Evolutionary conservation across 2,329 filamentous ascomycete genomes (phyloP).

Genomic region (Ambrosiella beaveri): DNA sequence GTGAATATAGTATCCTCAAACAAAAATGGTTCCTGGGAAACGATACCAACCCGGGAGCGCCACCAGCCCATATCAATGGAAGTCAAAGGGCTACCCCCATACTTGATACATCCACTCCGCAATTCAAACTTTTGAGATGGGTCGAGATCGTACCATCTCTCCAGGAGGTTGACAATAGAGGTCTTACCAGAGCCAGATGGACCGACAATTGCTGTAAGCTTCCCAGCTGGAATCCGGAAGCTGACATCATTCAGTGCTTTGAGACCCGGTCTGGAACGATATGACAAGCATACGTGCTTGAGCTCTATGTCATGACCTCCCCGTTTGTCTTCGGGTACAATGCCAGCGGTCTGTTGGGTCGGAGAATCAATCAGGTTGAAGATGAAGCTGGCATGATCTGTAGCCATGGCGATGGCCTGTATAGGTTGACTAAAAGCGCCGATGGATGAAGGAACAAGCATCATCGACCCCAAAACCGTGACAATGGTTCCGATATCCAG

Average conservation of each 20-base stretch:
- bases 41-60: slow-evolving; percentile 45
- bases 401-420: slow-evolving; percentile 21
- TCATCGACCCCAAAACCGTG: slow-evolving; percentile 16
- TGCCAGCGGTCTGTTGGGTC: neutral
- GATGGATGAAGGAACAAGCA: slow-evolving; percentile 19
- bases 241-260: slow-evolving; percentile 44
- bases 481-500: slow-evolving; percentile 15
- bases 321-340: slow-evolving; percentile 22
- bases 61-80: slow-evolving; percentile 46
- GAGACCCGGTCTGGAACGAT: slow-evolving; percentile 47
- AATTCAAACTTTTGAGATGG: slow-evolving; percentile 11
- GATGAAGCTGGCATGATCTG: slow-evolving; percentile 22
- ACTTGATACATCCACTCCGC: slow-evolving; percentile 25
- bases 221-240: slow-evolving; percentile 42
- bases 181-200: slow-evolving; percentile 58
- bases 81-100: slow-evolving; percentile 35
- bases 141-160: slow-evolving; percentile 48
- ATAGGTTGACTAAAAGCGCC: slow-evolving; percentile 21
- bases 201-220: slow-evolving; percentile 57
- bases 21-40: slow-evolving; percentile 51
- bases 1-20: slow-evolving; percentile 46
- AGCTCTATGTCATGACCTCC: slow-evolving; percentile 40
- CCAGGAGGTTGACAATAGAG: slow-evolving; percentile 53
- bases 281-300: slow-evolving; percentile 51
- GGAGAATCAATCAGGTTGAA: slow-evolving; percentile 25